These are phyloP conservation scores for Mycena pura DNA, from an alignment of 768 basidiomycete genomes.

Conservation along the genomic window DNA sequence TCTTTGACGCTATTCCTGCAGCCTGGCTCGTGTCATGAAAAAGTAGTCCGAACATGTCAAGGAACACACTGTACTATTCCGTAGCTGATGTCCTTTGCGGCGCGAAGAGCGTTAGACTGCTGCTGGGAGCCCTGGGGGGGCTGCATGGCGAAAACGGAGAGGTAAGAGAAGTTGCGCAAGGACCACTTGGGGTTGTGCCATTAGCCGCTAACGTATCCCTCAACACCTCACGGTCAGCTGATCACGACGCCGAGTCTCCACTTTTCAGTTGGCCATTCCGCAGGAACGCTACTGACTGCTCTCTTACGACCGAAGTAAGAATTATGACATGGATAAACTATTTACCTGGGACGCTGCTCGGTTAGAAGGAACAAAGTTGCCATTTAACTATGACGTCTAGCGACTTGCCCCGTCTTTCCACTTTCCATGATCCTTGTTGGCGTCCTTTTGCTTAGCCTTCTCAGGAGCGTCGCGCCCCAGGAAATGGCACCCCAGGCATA, in stretches of 20 bases:
- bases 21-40: slow-evolving; percentile 45
- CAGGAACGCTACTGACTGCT: too few relatives aligned
- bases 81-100: slow-evolving; percentile 53
- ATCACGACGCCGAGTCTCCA: not conserved
- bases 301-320: too few relatives aligned
- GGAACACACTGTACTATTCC: slow-evolving; percentile 48
- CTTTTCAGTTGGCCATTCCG: not conserved
- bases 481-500: not conserved
- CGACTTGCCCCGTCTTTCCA: not conserved
- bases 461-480: slow-evolving; percentile 16
- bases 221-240: not conserved
- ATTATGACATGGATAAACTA: too few relatives aligned
- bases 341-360: too few relatives aligned
- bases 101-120: slow-evolving; percentile 35
- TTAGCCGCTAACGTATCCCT: too few relatives aligned
- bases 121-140: not conserved
- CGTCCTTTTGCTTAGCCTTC: not conserved
- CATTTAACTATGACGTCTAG: too few relatives aligned
- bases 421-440: slow-evolving; percentile 4
- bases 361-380: too few relatives aligned
- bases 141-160: slow-evolving; percentile 7
- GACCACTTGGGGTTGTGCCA: not conserved
- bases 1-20: slow-evolving; percentile 85
- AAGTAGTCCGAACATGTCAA: not conserved
- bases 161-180: not conserved